Evolutionary conservation across 202 grass and related monocot genomes (phyloP), one percentile per base, ranked within the genome.

Genomic region (Musa balbisiana): DNA sequence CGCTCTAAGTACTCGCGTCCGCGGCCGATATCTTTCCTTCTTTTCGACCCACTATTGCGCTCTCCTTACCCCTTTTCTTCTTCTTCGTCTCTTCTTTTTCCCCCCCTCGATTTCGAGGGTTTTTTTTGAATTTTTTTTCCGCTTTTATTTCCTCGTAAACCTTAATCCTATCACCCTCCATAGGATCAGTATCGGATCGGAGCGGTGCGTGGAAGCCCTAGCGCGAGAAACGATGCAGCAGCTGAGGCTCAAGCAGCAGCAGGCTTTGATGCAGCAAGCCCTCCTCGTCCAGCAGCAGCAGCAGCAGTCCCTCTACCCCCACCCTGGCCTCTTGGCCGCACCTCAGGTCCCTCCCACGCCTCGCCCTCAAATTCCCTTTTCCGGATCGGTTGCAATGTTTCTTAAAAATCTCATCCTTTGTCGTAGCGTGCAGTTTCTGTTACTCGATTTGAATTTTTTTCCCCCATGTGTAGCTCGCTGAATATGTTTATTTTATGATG

Each of bases 251-350:
- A 79, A 79, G 77, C 77, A 79, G 62, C 76, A 79, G 53, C 77
- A 79, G 26, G 53, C 66, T 29, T 17, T 79, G 66, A 79, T 79
- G 77, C 77, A 79, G 77, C 77, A 79, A 58, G 77, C 77, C 11
- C 64, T 69, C 26, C 77, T 79, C 11, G 53, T 70, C 22, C 77
- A 79, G 66, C 77, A 79, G 76, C 76, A 78, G 15, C 65, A 68
- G 52, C 77, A 71, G 65, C 77, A 79, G 77, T 70, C 66, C 33
- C 65, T 79, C 53, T 79, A 79, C 27, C 76, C 27, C 17, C 77
- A 70, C 11, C 77, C 77, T 2, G 53, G 77, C 26, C 77, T 79
- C 77, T 50, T 79, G 52, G 77, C 77, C 3, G 77, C 52, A 11
- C 77, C 77, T 70, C 77, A 79, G 77, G 77, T 79, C 6, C 13